Conservation (phyloP, 2,329 filamentous ascomycete genomes). For the Sporothrix phasma region DNA sequence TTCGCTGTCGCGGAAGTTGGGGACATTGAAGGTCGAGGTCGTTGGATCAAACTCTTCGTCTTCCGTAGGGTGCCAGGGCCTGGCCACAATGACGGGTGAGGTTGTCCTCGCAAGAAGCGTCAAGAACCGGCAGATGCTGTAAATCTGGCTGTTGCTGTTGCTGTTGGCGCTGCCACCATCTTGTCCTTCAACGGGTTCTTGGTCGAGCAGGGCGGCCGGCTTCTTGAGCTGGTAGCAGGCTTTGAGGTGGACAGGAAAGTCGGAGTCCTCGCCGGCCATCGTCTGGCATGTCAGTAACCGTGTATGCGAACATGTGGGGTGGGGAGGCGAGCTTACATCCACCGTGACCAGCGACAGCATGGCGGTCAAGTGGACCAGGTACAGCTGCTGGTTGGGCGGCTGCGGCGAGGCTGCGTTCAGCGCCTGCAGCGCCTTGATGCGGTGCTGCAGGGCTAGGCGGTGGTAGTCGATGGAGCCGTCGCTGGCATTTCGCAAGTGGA, state of each 20-base stretch:
- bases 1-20: background rate
- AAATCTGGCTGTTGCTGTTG: constrained; percentile 3
- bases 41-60: background rate
- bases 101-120: constrained; percentile 9
- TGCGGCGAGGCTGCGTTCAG: background rate
- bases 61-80: background rate
- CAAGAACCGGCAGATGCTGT: constrained; percentile 14
- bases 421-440: background rate
- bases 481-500: constrained; percentile 12
- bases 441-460: background rate
- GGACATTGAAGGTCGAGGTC: background rate
- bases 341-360: constrained; percentile 15
- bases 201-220: background rate
- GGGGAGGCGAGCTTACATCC: background rate
- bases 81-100: background rate
- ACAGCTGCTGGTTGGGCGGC: constrained; percentile 1
- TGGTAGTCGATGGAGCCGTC: background rate
- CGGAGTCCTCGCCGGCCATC: constrained; percentile 14
- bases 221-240: constrained; percentile 11
- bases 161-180: background rate
- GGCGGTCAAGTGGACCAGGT: constrained; percentile 10
- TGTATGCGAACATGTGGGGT: background rate
- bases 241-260: constrained; percentile 11
- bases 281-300: background rate
- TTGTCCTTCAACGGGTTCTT: background rate